Evolutionary conservation across 306 rosid genomes (phyloP), one percentile per base, ranked within the genome.

Genomic region (Prunus armeniaca): DNA sequence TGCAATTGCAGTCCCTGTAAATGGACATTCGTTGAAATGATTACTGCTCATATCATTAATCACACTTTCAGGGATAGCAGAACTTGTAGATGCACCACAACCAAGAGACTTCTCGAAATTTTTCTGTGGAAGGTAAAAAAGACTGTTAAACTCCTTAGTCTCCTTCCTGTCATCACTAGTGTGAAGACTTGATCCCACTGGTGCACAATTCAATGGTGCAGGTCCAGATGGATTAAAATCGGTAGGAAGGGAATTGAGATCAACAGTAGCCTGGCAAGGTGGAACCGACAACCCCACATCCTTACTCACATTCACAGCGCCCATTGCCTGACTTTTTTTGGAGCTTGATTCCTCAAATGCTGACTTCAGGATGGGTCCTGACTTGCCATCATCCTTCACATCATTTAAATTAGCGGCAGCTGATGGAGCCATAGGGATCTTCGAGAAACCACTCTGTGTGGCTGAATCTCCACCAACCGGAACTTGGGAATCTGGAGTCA

Each of bases 231-330:
- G 66, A 79, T 17, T 46, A 38, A 72, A 51, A 75, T 79, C 90
- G 41, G 27, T 46, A 34, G 93, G 95, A 66, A 25, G 88, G 60
- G 25, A 34, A 82, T 90, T 87, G 64, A 84, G 95, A 87, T 92
- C 97, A 71, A 88, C 88, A 30, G 76, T 43, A 47, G 74, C 56
- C 58, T 72, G 25, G 6, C 15, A 19, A 60, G 75, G 61, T 38
- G 78, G 9, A 79, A 51, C 77, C 3, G 74, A 69, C 34, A 56
- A 22, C 41, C 27, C 80, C 51, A 12, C 68, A 75, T 72, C 87
- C 60, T 58, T 61, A n/a, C 66, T 78, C 54, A 51, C 71, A 52
- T 82, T 80, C 70, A 74, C 79, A 62, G 79, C 28, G 20, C 68
- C 77, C 72, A 13, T 78, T 18, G 65, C 80, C 73, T 54, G 74